Percentiles rank a stretch among this genome's conserved stretches.
Evolutionary conservation across 441 rosid species (phyloP).

Genomic region (Adansonia rubrostipa): DNA sequence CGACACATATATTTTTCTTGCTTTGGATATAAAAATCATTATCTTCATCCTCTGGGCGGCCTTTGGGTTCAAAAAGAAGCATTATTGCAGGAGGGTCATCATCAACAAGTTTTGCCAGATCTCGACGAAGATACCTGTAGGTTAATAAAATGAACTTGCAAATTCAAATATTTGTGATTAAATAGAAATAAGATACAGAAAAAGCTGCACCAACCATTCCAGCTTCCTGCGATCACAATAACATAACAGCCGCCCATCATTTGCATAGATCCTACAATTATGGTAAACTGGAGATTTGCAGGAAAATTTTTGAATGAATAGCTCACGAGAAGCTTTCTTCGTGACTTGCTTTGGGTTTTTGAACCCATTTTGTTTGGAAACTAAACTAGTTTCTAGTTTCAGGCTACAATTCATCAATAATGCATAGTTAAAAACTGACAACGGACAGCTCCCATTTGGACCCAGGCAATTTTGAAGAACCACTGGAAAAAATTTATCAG

Average conservation of each 20-base stretch:
- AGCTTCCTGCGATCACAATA: constrained; percentile 90
- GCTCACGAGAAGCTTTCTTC: constrained; percentile 75
- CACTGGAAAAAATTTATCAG: constrained; percentile 48
- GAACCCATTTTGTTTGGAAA: constrained; percentile 57
- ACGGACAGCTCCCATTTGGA: constrained; percentile 70
- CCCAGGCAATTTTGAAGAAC: constrained; percentile 76
- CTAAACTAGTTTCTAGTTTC: constrained; percentile 43
- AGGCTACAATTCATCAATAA: constrained; percentile 57
- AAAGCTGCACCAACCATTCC: constrained; percentile 68
- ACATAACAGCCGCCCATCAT: constrained; percentile 89
- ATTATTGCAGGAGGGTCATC: constrained; percentile 82
- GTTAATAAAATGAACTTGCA: constrained; percentile 26
- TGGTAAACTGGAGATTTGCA: constrained; percentile 98
- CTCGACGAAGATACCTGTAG: constrained; percentile 78
- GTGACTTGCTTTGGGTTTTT: constrained; percentile 59
- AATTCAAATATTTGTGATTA: constrained; percentile 22
- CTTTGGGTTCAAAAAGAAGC: constrained; percentile 96
- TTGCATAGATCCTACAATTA: constrained; percentile 91
- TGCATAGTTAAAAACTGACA: constrained; percentile 71
- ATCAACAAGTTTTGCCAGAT: constrained; percentile 81
- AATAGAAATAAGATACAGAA: constrained; percentile 25
- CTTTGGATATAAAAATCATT: constrained; percentile 95
- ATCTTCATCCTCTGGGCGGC: constrained; percentile 95
- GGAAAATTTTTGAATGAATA: constrained; percentile 89
- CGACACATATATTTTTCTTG: constrained; percentile 89